Evolutionary conservation across 1,284 basidiomycete genomes (phyloP).

Genomic region (Singerocomus inundabilis): DNA sequence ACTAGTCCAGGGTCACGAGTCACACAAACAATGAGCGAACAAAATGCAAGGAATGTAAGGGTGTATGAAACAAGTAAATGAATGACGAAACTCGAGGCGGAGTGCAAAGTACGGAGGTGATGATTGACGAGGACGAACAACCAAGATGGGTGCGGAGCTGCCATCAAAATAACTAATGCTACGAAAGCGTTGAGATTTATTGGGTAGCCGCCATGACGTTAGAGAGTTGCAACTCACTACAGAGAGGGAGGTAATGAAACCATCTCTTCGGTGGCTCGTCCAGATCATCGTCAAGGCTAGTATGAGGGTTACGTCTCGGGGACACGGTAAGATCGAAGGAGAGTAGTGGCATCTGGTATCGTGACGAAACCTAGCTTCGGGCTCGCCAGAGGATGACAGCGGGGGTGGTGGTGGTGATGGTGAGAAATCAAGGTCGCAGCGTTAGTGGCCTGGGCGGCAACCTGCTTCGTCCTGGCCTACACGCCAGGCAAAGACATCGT

Average conservation of each 20-base stretch:
- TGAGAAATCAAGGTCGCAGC: constrained; percentile 12
- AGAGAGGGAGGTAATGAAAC: constrained; percentile 58
- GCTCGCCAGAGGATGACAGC: too few relatives aligned
- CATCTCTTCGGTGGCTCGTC: constrained; percentile 44
- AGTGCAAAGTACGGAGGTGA: constrained; percentile 54
- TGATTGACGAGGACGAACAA: constrained; percentile 64
- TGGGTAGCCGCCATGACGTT: background rate
- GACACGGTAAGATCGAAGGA: constrained; percentile 27
- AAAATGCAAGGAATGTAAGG: constrained; percentile 64
- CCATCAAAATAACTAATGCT: constrained; percentile 59
- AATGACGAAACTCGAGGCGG: constrained; percentile 44
- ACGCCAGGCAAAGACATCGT: too few relatives aligned
- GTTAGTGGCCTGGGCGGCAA: too few relatives aligned
- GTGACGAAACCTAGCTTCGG: background rate
- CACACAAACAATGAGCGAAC: constrained; percentile 69
- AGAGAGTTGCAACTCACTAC: constrained; percentile 37
- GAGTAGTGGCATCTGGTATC: constrained; percentile 29
- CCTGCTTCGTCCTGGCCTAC: background rate
- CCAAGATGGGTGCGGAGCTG: constrained; percentile 72
- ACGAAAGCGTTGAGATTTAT: constrained; percentile 10
- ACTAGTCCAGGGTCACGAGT: constrained; percentile 72
- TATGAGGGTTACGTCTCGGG: constrained; percentile 10
- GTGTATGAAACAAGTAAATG: constrained; percentile 60
- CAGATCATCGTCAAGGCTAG: constrained; percentile 25
- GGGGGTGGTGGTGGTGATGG: background rate